These are phyloP conservation scores for Artomyces pyxidatus DNA, from an alignment of 768 basidiomycete species.

Conservation along the genomic window DNA sequence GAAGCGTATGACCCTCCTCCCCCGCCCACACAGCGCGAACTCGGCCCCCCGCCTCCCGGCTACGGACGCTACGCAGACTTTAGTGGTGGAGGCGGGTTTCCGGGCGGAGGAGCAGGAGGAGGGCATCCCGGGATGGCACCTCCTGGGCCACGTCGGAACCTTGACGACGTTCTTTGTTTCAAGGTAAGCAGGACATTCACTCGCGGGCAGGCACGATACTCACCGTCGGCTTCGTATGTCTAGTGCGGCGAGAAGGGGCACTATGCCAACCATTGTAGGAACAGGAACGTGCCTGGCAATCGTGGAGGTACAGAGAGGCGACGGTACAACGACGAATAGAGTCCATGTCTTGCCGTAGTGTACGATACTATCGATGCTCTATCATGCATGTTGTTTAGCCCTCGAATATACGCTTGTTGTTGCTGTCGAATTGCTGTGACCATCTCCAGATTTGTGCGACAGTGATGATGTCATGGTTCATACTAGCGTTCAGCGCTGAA, in stretches of 20 bases:
- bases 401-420: not conserved
- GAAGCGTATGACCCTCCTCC: slow-evolving; percentile 73
- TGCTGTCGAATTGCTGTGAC: no score
- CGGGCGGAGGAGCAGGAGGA: slow-evolving; percentile 24
- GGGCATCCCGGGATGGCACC: slow-evolving; percentile 12
- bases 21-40: slow-evolving; percentile 65
- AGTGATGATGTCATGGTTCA: no score
- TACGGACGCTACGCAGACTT: slow-evolving; percentile 77
- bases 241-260: slow-evolving; percentile 92
- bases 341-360: not conserved
- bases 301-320: slow-evolving; percentile 69
- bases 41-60: slow-evolving; percentile 88
- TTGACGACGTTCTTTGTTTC: slow-evolving; percentile 82
- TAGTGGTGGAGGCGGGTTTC: slow-evolving; percentile 27
- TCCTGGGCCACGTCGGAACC: slow-evolving; percentile 49
- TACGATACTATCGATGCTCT: not conserved
- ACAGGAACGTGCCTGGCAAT: slow-evolving; percentile 86
- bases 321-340: slow-evolving; percentile 19
- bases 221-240: slow-evolving; percentile 6
- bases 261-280: slow-evolving; percentile 90
- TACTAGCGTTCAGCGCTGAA: no score
- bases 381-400: not conserved
- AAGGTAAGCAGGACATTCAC: slow-evolving; percentile 53
- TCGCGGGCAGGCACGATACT: slow-evolving; percentile 1
- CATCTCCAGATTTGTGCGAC: no score